Evolutionary conservation across 2,329 filamentous ascomycete species (phyloP).

Genomic region (Colletotrichum falcatum): DNA sequence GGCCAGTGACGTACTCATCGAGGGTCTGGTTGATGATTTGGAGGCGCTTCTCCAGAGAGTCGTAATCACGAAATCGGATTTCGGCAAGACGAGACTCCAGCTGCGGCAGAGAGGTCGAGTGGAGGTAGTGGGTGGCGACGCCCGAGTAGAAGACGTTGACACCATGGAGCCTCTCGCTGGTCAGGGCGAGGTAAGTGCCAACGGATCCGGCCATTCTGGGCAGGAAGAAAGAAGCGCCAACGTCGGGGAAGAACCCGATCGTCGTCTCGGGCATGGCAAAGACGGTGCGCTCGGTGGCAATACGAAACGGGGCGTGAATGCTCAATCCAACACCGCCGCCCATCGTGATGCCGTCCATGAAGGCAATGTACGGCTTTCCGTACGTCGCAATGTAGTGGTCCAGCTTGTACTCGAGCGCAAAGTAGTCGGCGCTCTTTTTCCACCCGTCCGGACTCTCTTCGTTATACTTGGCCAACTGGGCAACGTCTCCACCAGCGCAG

Average conservation of each 20-base stretch:
- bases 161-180: slow-evolving; percentile 84
- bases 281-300: slow-evolving; percentile 93
- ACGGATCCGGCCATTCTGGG: slow-evolving; percentile 87
- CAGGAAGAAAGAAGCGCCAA: slow-evolving; percentile 96
- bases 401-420: slow-evolving; percentile 94
- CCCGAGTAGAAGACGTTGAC: slow-evolving; percentile 91
- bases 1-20: slow-evolving; percentile 88
- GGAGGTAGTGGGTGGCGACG: slow-evolving; percentile 94
- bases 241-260: slow-evolving; percentile 98
- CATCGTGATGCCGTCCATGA: slow-evolving; percentile 99
- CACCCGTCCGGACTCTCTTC: slow-evolving; percentile 75
- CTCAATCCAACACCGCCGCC: slow-evolving; percentile 95
- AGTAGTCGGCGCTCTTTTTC: slow-evolving; percentile 84
- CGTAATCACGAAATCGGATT: slow-evolving; percentile 86
- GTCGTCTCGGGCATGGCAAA: slow-evolving; percentile 99
- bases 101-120: slow-evolving; percentile 85
- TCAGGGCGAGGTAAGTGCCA: slow-evolving; percentile 93
- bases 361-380: slow-evolving; percentile 89
- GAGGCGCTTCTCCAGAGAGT: slow-evolving; percentile 71
- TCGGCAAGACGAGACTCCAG: slow-evolving; percentile 90
- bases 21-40: slow-evolving; percentile 86
- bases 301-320: slow-evolving; percentile 94
- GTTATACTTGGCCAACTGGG: slow-evolving; percentile 81
- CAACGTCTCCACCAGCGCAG: slow-evolving; percentile 94
- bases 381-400: slow-evolving; percentile 97